Base-by-base conservation (phyloP, 208 protist genomes). In the Leishmania tropica region DNA sequence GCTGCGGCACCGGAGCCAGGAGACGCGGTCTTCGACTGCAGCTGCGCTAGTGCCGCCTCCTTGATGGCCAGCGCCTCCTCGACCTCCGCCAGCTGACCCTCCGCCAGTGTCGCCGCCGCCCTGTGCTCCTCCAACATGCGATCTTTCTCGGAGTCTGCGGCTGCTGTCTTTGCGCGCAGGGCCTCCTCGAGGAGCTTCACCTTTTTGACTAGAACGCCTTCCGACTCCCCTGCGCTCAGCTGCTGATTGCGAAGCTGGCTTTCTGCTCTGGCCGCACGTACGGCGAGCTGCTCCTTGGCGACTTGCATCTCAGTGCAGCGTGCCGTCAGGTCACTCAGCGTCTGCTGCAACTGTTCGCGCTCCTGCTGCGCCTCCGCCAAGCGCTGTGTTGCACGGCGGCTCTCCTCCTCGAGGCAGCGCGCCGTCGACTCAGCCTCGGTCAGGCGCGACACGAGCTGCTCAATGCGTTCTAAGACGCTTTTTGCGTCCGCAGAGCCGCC, bases 321-420 rank as follows among this genome's bases (percentile, higher is more conserved):
- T 31, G 31, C 74, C 1, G 83, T 85, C 40, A 85, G 40, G 51
- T 80, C 76, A 53, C 76, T 83, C 75, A 85, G 37, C 28, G 74
- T 82, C 58, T 80, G 71, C 72, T 81, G 80, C 53, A 87, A 58
- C 48, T 79, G 84, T 54, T 85, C 80, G 4, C 79, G 76, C 67
- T 87, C 84, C 58, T 79, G 74, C 77, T 84, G 80, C 67, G 64
- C 73, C 8, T 84, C 84, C 11, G 56, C 28, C 17, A 79, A 72
- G 15, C 53, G 71, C 3, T 68, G 79, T 21, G 62, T 3, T 24
- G 75, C 74, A 17, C 74, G 83, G 31, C 73, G 78, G 35, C 37
- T 56, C 3, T 81, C 78, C 35, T 85, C 83, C 45, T 81, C 73
- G 31, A 53, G 21, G 19, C 56, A 72, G 1, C 73, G 72, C 53